phyloP scores from a whole-genome alignment of 2,329 filamentous ascomycete genomes.

The Talaromyces islandicus region DNA sequence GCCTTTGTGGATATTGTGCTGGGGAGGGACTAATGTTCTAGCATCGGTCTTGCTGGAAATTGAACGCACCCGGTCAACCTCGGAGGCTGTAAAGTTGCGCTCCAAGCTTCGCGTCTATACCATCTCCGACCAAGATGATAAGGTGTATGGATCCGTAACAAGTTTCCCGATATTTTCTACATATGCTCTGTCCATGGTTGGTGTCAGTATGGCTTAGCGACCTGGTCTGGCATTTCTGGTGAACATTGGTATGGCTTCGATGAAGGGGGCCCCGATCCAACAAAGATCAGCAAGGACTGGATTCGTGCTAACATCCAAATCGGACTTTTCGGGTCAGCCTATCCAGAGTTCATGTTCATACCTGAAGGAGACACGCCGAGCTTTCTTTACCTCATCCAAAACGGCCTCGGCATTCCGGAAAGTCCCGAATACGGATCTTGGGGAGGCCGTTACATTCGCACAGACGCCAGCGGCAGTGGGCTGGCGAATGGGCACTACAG shows the following conservation, averaged over 20 bases:
- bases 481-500: background rate
- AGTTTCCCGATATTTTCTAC: conserved; percentile 52
- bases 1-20: conserved; percentile 48
- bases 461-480: background rate
- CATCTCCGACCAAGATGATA: conserved; percentile 57
- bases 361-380: conserved; percentile 47
- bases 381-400: conserved; percentile 37
- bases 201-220: conserved; percentile 49
- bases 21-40: conserved; percentile 50
- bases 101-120: conserved; percentile 47
- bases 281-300: conserved; percentile 47
- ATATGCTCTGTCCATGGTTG: conserved; percentile 52
- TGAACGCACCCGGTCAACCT: conserved; percentile 1
- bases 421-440: conserved; percentile 37
- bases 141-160: conserved; percentile 50
- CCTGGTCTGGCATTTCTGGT: conserved; percentile 53
- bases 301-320: conserved; percentile 50
- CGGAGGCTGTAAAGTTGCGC: conserved; percentile 31
- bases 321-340: conserved; percentile 40
- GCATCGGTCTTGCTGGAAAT: conserved; percentile 43
- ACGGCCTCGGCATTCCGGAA: conserved; percentile 34
- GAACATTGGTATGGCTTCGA: conserved; percentile 44
- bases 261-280: conserved; percentile 43
- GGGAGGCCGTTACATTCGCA: conserved; percentile 34
- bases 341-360: conserved; percentile 46